phyloP scores from a whole-genome alignment of 2,329 filamentous ascomycete species.

The Macrophomina phaseolina region DNA sequence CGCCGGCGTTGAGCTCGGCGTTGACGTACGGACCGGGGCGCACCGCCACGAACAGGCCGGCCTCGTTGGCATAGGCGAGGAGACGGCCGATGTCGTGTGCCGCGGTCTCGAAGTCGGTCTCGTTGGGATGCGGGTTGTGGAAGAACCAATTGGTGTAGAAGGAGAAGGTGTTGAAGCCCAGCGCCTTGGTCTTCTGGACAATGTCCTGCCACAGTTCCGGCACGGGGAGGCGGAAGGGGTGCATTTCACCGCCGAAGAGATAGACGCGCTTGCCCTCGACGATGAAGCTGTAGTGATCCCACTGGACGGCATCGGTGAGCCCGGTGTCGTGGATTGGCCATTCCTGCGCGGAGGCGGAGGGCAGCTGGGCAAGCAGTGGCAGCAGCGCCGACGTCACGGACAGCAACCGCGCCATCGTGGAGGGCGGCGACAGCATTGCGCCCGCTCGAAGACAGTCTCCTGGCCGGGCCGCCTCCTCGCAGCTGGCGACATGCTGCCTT shows the following conservation, averaged over 20 bases:
- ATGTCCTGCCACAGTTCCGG: conserved; percentile 58
- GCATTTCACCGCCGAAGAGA: conserved; percentile 60
- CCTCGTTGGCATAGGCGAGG: conserved; percentile 59
- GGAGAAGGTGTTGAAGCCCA: conserved; percentile 56
- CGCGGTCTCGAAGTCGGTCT: conserved; percentile 59
- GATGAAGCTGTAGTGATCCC: conserved; percentile 61
- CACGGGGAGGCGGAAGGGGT: conserved; percentile 59
- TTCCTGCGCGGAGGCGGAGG: conserved; percentile 30
- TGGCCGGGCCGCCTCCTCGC: neutral
- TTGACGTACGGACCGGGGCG: conserved; percentile 68
- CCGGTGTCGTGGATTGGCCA: conserved; percentile 59
- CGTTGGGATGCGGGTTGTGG: conserved; percentile 53
- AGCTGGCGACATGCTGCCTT: neutral
- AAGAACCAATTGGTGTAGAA: conserved; percentile 58
- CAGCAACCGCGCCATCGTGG: conserved; percentile 7
- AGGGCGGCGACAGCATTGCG: neutral
- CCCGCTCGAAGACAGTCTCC: neutral
- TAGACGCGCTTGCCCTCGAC: conserved; percentile 59
- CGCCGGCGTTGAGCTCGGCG: conserved; percentile 66
- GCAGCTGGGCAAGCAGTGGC: conserved; percentile 10
- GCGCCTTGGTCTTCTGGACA: conserved; percentile 58
- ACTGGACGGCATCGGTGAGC: conserved; percentile 55
- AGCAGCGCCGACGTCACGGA: neutral
- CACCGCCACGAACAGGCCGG: conserved; percentile 62
- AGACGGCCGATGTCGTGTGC: conserved; percentile 60